Base-by-base conservation (phyloP, 768 basidiomycete species). In the Podaxis sp. region DNA sequence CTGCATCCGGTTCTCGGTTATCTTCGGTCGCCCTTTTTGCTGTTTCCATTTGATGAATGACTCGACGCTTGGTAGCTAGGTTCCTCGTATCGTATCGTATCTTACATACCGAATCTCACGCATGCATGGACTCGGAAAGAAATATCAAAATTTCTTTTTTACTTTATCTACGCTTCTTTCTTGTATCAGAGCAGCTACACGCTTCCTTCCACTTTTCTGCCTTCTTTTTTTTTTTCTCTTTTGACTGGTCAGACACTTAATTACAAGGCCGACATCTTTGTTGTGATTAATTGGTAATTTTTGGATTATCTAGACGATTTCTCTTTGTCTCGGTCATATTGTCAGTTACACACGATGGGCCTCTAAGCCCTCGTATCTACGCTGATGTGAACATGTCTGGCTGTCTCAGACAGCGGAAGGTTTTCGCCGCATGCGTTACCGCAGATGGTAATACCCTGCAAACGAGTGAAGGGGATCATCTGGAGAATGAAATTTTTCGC, bases 21-120 rank as follows among this genome's bases (percentile, higher is more conserved):
- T 24, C 49, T 26, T 24, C 36, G 33, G 17, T 56, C 8, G n/a
- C 17, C 44, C n/a, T 17, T 6, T 41, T 17, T 20, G 17, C 24
- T 36, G 52, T 44, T 56, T 56, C 49, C 24, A 3, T 10, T 46
- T 56, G 41, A 41, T 56, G 56, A 56, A 46, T 44, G 40, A 44
- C 41, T 44, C 30, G 22, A 26, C 0, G 24, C 12, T 44, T 56
- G 20, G 38, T 44, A 41, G 15, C 56, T 56, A 24, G 26, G 20
- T 56, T 30, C 30, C 56, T 46, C 38, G 28, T 56, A 24, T 17
- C 12, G 26, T 56, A 56, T 28, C 56, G 41, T 56, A 56, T 56
- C 20, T 26, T 44, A 44, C 17, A 44, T 40, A 26, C 13, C 24
- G 26, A 20, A 13, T 4, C 10, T 33, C 33, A 33, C 5, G 56